Conservation (phyloP, 345 rosid species). For the Alliaria petiolata region DNA sequence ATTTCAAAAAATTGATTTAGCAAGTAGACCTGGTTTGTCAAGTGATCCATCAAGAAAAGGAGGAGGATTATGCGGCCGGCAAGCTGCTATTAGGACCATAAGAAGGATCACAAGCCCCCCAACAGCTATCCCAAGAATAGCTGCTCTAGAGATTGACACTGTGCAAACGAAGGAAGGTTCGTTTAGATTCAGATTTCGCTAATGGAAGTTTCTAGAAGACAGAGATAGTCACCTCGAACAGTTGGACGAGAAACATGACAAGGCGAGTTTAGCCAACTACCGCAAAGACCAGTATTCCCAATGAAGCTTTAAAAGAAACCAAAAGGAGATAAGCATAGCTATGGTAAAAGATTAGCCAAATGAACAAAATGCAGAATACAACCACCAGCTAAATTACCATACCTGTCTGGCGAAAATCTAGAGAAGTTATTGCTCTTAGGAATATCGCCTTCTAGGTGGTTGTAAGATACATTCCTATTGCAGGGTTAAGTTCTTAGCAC, state of each 20-base stretch:
- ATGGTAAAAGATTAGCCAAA: not conserved
- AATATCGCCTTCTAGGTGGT: constrained; percentile 70
- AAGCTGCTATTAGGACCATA: constrained; percentile 76
- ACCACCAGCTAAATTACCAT: not conserved
- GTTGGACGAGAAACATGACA: constrained; percentile 55
- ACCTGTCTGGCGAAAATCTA: constrained; percentile 76
- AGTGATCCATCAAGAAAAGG: constrained; percentile 68
- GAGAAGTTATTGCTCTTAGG: constrained; percentile 77
- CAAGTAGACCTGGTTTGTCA: constrained; percentile 74
- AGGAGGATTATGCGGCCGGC: constrained; percentile 61
- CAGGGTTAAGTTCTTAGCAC: not conserved
- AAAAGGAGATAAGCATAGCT: not conserved
- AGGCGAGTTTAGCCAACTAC: constrained; percentile 64
- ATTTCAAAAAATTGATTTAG: not conserved
- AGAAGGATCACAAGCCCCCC: constrained; percentile 87
- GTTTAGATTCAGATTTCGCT: not conserved
- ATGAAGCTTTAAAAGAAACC: constrained; percentile 48
- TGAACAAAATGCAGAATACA: not conserved
- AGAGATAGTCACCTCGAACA: constrained; percentile 61
- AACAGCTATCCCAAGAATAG: constrained; percentile 86
- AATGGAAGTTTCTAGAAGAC: not conserved
- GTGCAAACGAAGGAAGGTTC: constrained; percentile 10
- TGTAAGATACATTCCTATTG: constrained; percentile 78
- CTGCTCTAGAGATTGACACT: constrained; percentile 85
- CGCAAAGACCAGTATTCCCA: constrained; percentile 83